Percentiles rank a stretch among this genome's conserved stretches.
phyloP scores from a whole-genome alignment of 2,329 filamentous ascomycete genomes.

The Didymella glomerata region DNA sequence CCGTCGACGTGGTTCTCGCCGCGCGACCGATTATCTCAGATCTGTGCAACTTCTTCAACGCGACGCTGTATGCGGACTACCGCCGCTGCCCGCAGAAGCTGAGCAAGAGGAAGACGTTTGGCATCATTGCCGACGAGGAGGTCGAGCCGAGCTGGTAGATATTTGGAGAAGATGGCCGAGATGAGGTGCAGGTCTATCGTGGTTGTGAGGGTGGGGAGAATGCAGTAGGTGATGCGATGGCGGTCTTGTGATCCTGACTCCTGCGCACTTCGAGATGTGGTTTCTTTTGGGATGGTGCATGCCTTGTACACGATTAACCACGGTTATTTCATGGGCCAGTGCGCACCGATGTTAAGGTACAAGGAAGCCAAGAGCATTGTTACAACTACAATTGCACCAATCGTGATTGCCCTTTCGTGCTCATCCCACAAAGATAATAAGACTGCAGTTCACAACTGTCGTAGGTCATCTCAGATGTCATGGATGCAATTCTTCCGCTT shows the following conservation, averaged over 20 bases:
- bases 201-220: too few species aligned
- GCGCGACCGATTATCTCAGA: conserved; percentile 33
- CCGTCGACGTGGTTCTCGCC: conserved; percentile 15
- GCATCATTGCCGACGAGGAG: conserved; percentile 24
- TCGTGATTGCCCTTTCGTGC: background rate
- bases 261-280: too few species aligned
- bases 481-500: conserved; percentile 12
- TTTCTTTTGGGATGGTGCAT: too few species aligned
- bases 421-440: background rate
- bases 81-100: conserved; percentile 22
- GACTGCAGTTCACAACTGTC: background rate
- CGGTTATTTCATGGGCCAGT: too few species aligned
- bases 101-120: conserved; percentile 31
- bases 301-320: too few species aligned
- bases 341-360: too few species aligned
- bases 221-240: too few species aligned
- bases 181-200: too few species aligned
- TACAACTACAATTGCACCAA: conserved; percentile 6
- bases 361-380: background rate
- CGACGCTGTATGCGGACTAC: conserved; percentile 34
- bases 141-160: background rate
- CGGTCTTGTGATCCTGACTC: too few species aligned
- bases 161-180: too few species aligned
- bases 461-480: background rate
- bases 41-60: conserved; percentile 40